Conservation (phyloP, 495 filamentous ascomycete genomes). For the Neurospora cerealis region DNA sequence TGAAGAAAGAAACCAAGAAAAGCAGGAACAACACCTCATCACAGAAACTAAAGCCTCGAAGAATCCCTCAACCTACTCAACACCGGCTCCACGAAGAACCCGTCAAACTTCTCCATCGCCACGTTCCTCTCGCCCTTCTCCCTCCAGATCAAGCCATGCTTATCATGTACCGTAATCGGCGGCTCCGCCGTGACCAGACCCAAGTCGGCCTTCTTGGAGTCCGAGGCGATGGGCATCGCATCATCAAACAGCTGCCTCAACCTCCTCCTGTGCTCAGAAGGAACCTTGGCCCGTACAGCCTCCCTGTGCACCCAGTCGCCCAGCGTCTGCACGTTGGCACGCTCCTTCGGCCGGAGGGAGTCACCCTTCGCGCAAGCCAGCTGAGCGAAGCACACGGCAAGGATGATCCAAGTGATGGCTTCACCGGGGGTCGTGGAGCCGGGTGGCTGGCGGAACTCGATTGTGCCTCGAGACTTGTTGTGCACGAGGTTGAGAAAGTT, state of each 20-base stretch:
- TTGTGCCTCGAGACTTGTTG: conserved; percentile 8
- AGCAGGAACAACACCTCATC: background rate
- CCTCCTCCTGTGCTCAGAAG: conserved; percentile 1
- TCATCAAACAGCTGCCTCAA: conserved; percentile 10
- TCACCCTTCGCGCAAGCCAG: conserved; percentile 10
- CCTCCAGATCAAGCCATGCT: conserved; percentile 11
- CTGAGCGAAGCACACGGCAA: conserved; percentile 19
- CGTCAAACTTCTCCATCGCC: conserved; percentile 7
- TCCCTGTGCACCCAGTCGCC: conserved; percentile 28
- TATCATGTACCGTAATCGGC: conserved; percentile 13
- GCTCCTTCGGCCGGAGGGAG: conserved; percentile 3
- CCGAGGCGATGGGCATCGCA: conserved; percentile 1
- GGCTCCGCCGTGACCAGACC: conserved; percentile 7
- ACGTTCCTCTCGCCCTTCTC: conserved; percentile 6
- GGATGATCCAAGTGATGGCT: conserved; percentile 16
- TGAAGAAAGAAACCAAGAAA: background rate
- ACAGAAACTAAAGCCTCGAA: background rate
- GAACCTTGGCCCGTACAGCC: conserved; percentile 8
- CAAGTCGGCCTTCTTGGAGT: background rate
- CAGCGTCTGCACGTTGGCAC: conserved; percentile 14
- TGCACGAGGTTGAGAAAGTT: conserved; percentile 10
- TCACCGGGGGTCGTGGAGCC: conserved; percentile 9
- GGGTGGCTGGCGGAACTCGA: conserved; percentile 19
- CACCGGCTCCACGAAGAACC: background rate
- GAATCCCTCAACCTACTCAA: background rate